These are phyloP conservation scores for Laburnicola sp. DNA, from an alignment of 2,329 filamentous ascomycete species.

Conservation along the genomic window DNA sequence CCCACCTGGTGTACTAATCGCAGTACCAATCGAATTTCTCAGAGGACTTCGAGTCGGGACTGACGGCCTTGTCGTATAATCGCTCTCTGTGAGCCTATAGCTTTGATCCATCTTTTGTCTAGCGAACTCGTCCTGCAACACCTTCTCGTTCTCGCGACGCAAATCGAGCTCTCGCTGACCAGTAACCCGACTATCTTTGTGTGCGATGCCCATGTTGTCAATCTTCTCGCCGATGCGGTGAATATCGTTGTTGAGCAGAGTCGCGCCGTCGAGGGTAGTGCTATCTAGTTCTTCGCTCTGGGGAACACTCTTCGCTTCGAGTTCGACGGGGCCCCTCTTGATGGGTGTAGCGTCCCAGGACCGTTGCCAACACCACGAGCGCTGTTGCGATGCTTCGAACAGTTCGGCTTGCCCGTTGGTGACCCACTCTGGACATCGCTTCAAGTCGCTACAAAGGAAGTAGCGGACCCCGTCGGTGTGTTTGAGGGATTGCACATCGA, in stretches of 20 bases:
- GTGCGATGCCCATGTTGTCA: slow-evolving; percentile 26
- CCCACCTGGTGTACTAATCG: neutral
- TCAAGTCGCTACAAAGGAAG: slow-evolving; percentile 46
- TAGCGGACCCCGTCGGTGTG: slow-evolving; percentile 45
- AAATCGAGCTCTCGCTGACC: slow-evolving; percentile 23
- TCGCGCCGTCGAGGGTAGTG: slow-evolving; percentile 25
- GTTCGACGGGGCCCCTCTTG: slow-evolving; percentile 31
- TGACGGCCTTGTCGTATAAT: slow-evolving; percentile 9
- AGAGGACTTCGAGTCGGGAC: slow-evolving; percentile 17
- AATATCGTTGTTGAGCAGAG: slow-evolving; percentile 33
- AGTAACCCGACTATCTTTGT: slow-evolving; percentile 11
- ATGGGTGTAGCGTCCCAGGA: slow-evolving; percentile 32
- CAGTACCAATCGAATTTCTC: slow-evolving; percentile 7
- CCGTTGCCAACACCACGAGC: slow-evolving; percentile 44
- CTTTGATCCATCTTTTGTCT: slow-evolving; percentile 21
- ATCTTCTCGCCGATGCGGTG: slow-evolving; percentile 40
- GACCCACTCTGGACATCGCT: slow-evolving; percentile 45
- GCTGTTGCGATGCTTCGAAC: slow-evolving; percentile 36
- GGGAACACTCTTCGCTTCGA: slow-evolving; percentile 26
- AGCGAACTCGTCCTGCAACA: slow-evolving; percentile 31
- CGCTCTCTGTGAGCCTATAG: slow-evolving; percentile 22
- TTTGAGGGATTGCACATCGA: slow-evolving; percentile 46
- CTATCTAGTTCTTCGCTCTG: slow-evolving; percentile 10
- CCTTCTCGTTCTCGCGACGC: slow-evolving; percentile 34
- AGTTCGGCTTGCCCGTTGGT: slow-evolving; percentile 30